A percentile compares a stretch with the other conserved stretches of the same genome.
Conservation (phyloP, 768 basidiomycete genomes). For the Lentinus tigrinus region DNA sequence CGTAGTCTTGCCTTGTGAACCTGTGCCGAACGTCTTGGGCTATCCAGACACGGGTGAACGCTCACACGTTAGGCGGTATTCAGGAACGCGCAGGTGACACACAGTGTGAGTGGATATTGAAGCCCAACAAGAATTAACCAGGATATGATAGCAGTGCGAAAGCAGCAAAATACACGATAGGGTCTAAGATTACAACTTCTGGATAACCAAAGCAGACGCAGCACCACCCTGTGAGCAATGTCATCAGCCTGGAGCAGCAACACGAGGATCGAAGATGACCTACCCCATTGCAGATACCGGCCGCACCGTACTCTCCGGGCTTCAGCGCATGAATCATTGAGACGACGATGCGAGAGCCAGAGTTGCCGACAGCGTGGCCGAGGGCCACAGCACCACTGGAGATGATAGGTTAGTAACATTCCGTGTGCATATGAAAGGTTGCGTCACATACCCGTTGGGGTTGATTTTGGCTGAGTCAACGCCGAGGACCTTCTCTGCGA, state of each 20-base stretch:
- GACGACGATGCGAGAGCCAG: conserved; percentile 91
- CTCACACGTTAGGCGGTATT: conserved; percentile 1
- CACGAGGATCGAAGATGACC: conserved; percentile 29
- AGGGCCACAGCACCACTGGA: conserved; percentile 92
- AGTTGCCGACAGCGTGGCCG: conserved; percentile 95
- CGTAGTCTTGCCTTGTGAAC: background rate
- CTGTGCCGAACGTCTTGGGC: background rate
- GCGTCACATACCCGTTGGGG: conserved; percentile 68
- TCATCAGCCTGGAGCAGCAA: conserved; percentile 7
- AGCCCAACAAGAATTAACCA: conserved; percentile 3
- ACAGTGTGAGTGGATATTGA: background rate
- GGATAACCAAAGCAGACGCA: conserved; percentile 86
- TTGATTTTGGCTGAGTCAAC: conserved; percentile 91
- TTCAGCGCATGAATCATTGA: conserved; percentile 90
- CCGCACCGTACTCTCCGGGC: conserved; percentile 90
- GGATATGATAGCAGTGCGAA: conserved; percentile 19
- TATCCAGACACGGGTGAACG: background rate
- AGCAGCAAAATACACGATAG: conserved; percentile 12
- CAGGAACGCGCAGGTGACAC: background rate
- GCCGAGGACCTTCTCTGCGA: conserved; percentile 84
- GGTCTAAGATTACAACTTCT: conserved; percentile 58
- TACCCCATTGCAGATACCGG: conserved; percentile 96
- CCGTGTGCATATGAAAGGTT: background rate
- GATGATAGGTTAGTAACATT: conserved; percentile 13
- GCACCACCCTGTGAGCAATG: conserved; percentile 71